Conservation (phyloP, 257 asterid species). For the Voacanga thouarsii region DNA sequence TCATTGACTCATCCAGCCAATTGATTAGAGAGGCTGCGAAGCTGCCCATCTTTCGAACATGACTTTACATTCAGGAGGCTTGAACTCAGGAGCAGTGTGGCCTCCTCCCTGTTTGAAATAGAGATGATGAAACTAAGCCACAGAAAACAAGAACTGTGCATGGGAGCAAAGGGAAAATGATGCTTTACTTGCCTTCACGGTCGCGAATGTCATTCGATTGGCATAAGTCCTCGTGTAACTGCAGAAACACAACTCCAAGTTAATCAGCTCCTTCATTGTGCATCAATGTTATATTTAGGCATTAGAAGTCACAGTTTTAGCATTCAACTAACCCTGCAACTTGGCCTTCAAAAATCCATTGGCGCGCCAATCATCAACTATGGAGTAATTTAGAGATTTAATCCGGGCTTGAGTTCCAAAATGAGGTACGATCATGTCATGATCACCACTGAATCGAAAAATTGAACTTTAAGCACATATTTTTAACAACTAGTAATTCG, state of each 20-base stretch:
- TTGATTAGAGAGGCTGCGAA: background rate
- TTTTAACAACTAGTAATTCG: too few species aligned
- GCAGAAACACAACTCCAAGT: background rate
- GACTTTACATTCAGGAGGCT: background rate
- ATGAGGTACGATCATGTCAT: conserved; percentile 21
- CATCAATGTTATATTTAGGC: background rate
- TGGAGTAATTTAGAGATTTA: conserved; percentile 25
- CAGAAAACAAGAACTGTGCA: background rate
- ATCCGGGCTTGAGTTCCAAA: conserved; percentile 33
- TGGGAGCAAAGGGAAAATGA: background rate
- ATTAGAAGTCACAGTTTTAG: background rate
- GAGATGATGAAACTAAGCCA: background rate
- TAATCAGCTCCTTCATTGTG: background rate
- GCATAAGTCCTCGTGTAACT: conserved; percentile 37
- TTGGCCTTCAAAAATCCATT: conserved; percentile 33
- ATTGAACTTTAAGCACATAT: too few species aligned
- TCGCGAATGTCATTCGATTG: conserved; percentile 33
- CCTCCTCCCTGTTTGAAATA: background rate
- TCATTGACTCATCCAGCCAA: too few species aligned
- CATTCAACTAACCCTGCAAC: conserved; percentile 28
- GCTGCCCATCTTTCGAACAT: background rate
- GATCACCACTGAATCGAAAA: conserved; percentile 29
- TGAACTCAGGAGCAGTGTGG: conserved; percentile 2
- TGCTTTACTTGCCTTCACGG: conserved; percentile 29
- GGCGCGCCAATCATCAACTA: conserved; percentile 32